These are phyloP conservation scores for Aphelidium insulamus DNA, from an alignment of 371 early-diverging fungal genomes.

Conservation along the genomic window DNA sequence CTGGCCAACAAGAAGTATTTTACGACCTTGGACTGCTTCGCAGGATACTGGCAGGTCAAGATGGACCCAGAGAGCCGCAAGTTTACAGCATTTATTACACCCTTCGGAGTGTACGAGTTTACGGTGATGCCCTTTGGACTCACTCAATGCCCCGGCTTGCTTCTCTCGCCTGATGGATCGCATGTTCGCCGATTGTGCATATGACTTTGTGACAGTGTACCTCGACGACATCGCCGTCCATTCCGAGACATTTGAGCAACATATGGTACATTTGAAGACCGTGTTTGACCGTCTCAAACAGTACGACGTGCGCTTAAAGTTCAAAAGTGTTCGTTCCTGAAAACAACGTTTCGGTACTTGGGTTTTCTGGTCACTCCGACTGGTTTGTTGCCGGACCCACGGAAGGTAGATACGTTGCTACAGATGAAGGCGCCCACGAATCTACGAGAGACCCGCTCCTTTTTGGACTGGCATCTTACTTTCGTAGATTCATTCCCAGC, in stretches of 20 bases:
- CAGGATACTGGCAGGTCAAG: slow-evolving; percentile 18
- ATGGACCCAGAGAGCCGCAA: slow-evolving; percentile 5
- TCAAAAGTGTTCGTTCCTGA: slow-evolving; percentile 14
- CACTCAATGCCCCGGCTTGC: slow-evolving; percentile 12
- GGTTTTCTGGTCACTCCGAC: slow-evolving; percentile 11
- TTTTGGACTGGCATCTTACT: slow-evolving; percentile 13
- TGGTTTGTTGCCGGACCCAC: slow-evolving; percentile 6
- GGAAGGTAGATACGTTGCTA: slow-evolving; percentile 6
- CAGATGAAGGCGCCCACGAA: slow-evolving; percentile 5
- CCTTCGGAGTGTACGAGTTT: slow-evolving; percentile 9
- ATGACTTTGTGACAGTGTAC: slow-evolving; percentile 12
- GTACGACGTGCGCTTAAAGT: slow-evolving; percentile 11
- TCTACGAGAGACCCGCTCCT: slow-evolving; percentile 5
- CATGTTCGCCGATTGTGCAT: slow-evolving; percentile 8
- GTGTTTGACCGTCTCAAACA: slow-evolving; percentile 12
- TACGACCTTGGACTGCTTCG: slow-evolving; percentile 12
- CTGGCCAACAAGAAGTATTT: slow-evolving; percentile 9
- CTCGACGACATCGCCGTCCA: slow-evolving; percentile 23
- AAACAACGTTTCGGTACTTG: slow-evolving; percentile 8
- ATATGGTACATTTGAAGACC: slow-evolving; percentile 9
- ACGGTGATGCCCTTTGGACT: slow-evolving; percentile 14
- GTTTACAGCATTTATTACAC: slow-evolving; percentile 16
- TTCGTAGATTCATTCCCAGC: slow-evolving; percentile 11
- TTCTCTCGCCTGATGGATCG: slow-evolving; percentile 13
- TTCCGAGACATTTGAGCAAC: slow-evolving; percentile 9